Conservation (phyloP, 192 early-diverging fungal genomes). For the Coemansia javaensis region DNA sequence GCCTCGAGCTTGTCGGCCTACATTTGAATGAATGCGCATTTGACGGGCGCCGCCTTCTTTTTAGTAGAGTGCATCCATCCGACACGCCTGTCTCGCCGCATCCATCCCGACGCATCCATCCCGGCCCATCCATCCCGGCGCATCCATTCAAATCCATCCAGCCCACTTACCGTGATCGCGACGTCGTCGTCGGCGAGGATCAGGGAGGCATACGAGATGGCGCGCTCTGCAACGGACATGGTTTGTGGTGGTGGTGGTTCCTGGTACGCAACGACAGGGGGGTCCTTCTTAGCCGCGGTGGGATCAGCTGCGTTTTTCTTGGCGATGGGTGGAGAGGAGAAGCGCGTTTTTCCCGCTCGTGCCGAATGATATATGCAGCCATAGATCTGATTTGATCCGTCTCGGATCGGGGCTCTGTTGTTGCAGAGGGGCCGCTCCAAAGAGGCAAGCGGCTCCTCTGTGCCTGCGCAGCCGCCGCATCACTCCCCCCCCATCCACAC, state of each 20-base stretch:
- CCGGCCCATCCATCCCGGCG: not conserved
- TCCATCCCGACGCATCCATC: conserved; percentile 19
- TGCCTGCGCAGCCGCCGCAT: too few species aligned
- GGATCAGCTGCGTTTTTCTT: conserved; percentile 42
- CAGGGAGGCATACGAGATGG: conserved; percentile 92
- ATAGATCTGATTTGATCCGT: too few species aligned
- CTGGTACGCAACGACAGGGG: conserved; percentile 31
- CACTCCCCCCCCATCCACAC: too few species aligned
- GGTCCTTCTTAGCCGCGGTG: conserved; percentile 34
- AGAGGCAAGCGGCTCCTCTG: too few species aligned
- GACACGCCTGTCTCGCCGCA: not conserved
- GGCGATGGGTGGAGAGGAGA: conserved; percentile 17
- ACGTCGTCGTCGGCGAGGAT: conserved; percentile 98
- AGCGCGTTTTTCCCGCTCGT: too few species aligned
- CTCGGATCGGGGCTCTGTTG: too few species aligned
- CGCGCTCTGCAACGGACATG: conserved; percentile 72
- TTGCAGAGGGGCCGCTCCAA: not conserved
- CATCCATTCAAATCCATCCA: conserved; percentile 22
- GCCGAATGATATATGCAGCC: too few species aligned
- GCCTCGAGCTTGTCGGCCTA: conserved; percentile 88
- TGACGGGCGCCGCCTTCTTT: too few species aligned
- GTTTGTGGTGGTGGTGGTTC: conserved; percentile 11
- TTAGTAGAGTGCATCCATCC: conserved; percentile 5
- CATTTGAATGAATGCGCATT: too few species aligned
- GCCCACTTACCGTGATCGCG: conserved; percentile 80